Base-by-base conservation (phyloP, 495 filamentous ascomycete genomes). In the Penicillium diatomitis region DNA sequence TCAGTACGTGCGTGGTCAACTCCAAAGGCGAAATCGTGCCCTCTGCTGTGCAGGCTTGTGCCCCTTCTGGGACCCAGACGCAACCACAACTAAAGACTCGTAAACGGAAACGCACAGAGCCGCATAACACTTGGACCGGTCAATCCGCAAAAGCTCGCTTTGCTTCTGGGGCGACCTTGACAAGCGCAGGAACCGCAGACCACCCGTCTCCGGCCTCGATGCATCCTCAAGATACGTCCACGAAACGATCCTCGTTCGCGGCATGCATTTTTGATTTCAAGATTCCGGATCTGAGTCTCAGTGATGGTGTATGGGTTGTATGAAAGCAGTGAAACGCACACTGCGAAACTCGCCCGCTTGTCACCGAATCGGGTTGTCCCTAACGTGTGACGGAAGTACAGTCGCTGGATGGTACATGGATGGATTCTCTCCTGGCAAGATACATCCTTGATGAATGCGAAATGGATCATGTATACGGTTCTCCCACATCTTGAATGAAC, bases 201-300 rank as follows among this genome's bases (percentile, higher is more conserved):
- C 11, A 28, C 36, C 44, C 50, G 11, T n/a, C 44, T 6, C 32
- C 29, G 40, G 20, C 41, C 9, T 9, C n/a, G 11, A n/a, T 20
- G 5, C 44, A 47, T 11, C 44, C 42, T 35, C 51, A 49, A 7
- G 48, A 50, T 28, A 37, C 53, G 4, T 37, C 47, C 6, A 48
- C 54, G 2, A 52, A 60, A 8, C 64, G 62, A 6, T 47, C 64
- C 0, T 70, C 67, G 3, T 70, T 72, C 44, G 65, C 65, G 0
- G 69, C 69, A 30, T 68, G 67, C 44, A 70, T 72, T 42, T 61
- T 70, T 45, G 67, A 70, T 44, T 62, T 72, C 43, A 67, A 59
- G 38, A 69, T 72, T 27, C 64, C 69, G n/a, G 61, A 69, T 38
- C 51, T 64, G 7, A 57, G 54, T 8, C n/a, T 46, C 6, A 41